Percentiles rank a stretch among this genome's conserved stretches.
These are phyloP conservation scores for Lyophyllum shimeji DNA, from an alignment of 768 basidiomycete genomes.

Conservation along the genomic window DNA sequence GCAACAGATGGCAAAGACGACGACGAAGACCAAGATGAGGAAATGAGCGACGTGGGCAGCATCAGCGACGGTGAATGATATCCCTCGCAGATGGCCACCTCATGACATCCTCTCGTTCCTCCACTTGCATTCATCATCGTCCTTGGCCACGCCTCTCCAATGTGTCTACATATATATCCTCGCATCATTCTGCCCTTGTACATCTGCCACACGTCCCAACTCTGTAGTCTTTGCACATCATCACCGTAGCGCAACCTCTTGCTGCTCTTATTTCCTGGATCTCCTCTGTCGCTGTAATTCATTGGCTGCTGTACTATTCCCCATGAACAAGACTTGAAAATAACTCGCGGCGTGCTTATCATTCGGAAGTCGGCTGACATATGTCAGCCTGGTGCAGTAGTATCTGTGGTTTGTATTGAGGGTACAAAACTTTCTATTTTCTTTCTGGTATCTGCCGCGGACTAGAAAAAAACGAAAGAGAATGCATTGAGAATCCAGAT, in stretches of 20 bases:
- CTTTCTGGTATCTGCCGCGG: constrained; percentile 71
- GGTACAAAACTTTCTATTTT: constrained; percentile 70
- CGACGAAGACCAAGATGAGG: constrained; percentile 75
- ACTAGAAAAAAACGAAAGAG: constrained; percentile 38
- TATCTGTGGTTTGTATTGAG: constrained; percentile 31
- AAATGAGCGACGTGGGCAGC: constrained; percentile 87
- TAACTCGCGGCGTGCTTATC: not conserved
- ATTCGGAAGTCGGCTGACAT: not conserved
- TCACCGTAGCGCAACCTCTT: constrained; percentile 2
- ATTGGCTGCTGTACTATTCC: constrained; percentile 17
- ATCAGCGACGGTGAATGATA: constrained; percentile 68
- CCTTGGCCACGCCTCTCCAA: constrained; percentile 7
- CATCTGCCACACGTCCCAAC: constrained; percentile 5
- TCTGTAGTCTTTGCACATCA: constrained; percentile 14
- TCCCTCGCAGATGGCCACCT: constrained; percentile 1
- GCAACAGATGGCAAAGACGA: constrained; percentile 58
- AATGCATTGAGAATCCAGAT: constrained; percentile 11
- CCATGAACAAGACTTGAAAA: constrained; percentile 10
- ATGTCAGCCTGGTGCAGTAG: constrained; percentile 14
- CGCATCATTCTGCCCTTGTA: constrained; percentile 7
- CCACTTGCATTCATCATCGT: constrained; percentile 12
- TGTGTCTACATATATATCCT: constrained; percentile 20
- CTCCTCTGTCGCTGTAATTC: constrained; percentile 18
- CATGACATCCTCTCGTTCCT: not conserved
- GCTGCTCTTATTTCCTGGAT: constrained; percentile 14